Conservation (phyloP, 805 yeast species). For the Candida pseudoglaebosa region DNA sequence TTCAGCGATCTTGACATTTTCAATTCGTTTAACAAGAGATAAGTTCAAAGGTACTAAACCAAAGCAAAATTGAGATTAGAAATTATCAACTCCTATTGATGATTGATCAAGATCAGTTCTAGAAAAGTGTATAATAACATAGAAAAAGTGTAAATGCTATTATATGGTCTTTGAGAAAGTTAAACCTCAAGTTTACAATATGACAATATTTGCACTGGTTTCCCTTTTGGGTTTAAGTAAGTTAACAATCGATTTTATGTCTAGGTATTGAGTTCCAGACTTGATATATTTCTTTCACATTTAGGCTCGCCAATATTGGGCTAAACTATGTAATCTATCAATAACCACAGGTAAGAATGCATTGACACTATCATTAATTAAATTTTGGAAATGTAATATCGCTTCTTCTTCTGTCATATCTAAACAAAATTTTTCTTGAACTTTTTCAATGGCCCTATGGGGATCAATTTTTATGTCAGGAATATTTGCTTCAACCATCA, state of each 20-base stretch:
- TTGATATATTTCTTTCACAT: too few relatives aligned
- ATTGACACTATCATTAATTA: conserved; percentile 90
- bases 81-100: too few relatives aligned
- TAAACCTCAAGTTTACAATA: too few relatives aligned
- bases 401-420: conserved; percentile 97
- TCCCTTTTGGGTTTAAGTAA: too few relatives aligned
- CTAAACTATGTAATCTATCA: conserved; percentile 89
- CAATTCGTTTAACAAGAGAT: conserved; percentile 16
- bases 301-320: conserved; percentile 95
- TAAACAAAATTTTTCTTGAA: conserved; percentile 88
- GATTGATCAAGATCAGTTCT: too few relatives aligned
- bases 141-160: too few relatives aligned
- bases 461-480: conserved; percentile 88
- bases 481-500: conserved; percentile 90
- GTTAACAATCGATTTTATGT: too few relatives aligned
- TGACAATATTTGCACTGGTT: too few relatives aligned
- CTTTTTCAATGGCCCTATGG: conserved; percentile 81
- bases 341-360: conserved; percentile 94
- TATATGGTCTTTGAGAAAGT: too few relatives aligned
- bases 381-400: conserved; percentile 85
- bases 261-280: too few relatives aligned
- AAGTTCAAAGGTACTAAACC: conserved; percentile 14
- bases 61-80: conserved; percentile 1
- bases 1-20: conserved; percentile 20
- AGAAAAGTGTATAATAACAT: too few relatives aligned